A percentile compares a stretch with the other conserved stretches of the same genome.
phyloP scores from a whole-genome alignment of 768 basidiomycete species.

The Trametes elegans region DNA sequence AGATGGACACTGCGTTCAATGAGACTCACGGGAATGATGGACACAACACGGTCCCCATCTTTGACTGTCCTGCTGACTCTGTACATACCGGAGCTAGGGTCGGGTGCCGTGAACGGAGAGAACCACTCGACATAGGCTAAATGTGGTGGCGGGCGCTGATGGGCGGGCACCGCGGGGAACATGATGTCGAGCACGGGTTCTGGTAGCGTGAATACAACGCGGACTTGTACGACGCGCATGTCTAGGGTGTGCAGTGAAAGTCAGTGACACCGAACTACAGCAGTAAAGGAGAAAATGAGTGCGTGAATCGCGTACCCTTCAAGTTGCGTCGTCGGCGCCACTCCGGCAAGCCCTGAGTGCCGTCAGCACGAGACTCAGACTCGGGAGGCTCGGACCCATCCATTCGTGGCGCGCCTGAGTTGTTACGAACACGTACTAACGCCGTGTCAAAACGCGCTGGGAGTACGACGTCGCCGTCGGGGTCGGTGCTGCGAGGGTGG shows the following conservation, averaged over 20 bases:
- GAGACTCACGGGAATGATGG: slow-evolving; percentile 24
- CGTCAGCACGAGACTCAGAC: too few species aligned
- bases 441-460: slow-evolving; percentile 37
- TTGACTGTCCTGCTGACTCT: slow-evolving; percentile 16
- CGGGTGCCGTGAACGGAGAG: slow-evolving; percentile 19
- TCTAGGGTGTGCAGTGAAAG: slow-evolving; percentile 12
- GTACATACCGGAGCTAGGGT: slow-evolving; percentile 26
- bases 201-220: slow-evolving; percentile 25
- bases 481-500: slow-evolving; percentile 18
- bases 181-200: not conserved
- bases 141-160: slow-evolving; percentile 9
- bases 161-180: not conserved
- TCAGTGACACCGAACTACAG: not conserved
- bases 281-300: not conserved
- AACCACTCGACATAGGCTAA: slow-evolving; percentile 34
- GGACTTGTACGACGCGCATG: slow-evolving; percentile 28
- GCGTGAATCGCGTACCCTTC: slow-evolving; percentile 14
- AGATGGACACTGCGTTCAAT: slow-evolving; percentile 32
- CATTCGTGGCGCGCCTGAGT: not conserved
- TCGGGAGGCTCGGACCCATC: slow-evolving; percentile 4
- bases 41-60: slow-evolving; percentile 14
- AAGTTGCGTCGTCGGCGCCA: not conserved
- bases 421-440: slow-evolving; percentile 22
- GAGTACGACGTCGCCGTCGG: slow-evolving; percentile 8
- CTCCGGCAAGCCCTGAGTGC: too few species aligned